Base-by-base conservation (phyloP, 1,139 yeast genomes). In the Insectozyma bohioensis region DNA sequence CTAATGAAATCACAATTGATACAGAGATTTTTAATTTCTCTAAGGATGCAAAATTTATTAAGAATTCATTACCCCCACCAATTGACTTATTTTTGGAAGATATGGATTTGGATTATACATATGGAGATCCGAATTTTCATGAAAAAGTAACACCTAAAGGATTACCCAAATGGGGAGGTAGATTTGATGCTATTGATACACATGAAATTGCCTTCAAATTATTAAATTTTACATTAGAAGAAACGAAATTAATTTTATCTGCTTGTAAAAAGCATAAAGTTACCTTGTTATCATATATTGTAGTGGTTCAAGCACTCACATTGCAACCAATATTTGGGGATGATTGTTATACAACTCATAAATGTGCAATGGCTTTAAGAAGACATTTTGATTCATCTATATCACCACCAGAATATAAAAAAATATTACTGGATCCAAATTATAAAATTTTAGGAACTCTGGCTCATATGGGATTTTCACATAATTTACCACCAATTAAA, bases 311-410 rank as follows among this genome's bases (percentile, higher is more conserved):
- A 13, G 54, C 59, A 1, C 37, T 54, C 21, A 54, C 63, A 1
- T 48, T 67, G 26, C 52, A 49, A 22, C 65, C 67, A 1, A 34
- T 63, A 4, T 51, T 54, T 30, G 60, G 62, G 0, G 44, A 52
- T 7, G 23, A 43, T 4, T 43, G 47, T 26, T 52, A 59, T 36
- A 47, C 61, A 4, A 43, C 56, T 16, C 51, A 49, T 34, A 54
- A 49, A 30, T 49, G 56, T 3, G 73, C 72, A 7, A 49, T 67
- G 37, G 56, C 69, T 5, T 49, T 67, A 36, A 48, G 74, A 35
- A 49, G 68, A 30, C 56, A 49, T 32, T 39, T 55, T 24, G 36
- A 41, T 8, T 37, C 48, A 1, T 52, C 47, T 0, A 30, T 36
- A 10, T 52, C 55, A 3, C 44, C 40, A 1, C 38, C 41, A 2